These are phyloP conservation scores for Pyrus hybrid DNA, from an alignment of 331 rosid species.

Conservation along the genomic window DNA sequence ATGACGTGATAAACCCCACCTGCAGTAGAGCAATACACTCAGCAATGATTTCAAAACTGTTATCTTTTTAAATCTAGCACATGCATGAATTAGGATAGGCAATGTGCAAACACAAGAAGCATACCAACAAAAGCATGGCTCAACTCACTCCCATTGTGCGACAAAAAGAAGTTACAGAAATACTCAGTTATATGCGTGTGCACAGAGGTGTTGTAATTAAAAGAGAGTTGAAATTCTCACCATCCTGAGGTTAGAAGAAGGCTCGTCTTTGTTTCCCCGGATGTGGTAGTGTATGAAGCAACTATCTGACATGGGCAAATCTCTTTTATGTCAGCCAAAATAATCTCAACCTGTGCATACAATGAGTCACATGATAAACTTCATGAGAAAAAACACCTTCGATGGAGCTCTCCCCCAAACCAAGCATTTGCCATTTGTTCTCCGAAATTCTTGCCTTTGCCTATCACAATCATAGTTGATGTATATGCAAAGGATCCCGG, in stretches of 20 bases:
- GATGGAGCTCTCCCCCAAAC: slow-evolving; percentile 96
- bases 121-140: neutral
- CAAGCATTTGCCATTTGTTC: slow-evolving; percentile 70
- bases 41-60: neutral
- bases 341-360: neutral
- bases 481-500: slow-evolving; percentile 91
- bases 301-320: slow-evolving; percentile 49
- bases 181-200: neutral
- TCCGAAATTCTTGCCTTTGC: slow-evolving; percentile 95
- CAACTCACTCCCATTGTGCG: neutral
- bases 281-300: slow-evolving; percentile 66
- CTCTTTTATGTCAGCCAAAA: slow-evolving; percentile 3
- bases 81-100: neutral
- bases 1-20: slow-evolving; percentile 99
- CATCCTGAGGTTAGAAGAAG: slow-evolving; percentile 94
- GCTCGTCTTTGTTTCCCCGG: slow-evolving; percentile 81
- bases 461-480: slow-evolving; percentile 95
- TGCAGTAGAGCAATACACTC: slow-evolving; percentile 26
- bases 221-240: slow-evolving; percentile 35
- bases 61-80: neutral
- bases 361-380: neutral
- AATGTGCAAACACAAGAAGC: neutral
- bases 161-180: neutral
- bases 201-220: neutral
- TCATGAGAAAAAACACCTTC: slow-evolving; percentile 44